These are phyloP conservation scores for Rosa rugosa DNA, from an alignment of 306 rosid species.

Conservation along the genomic window DNA sequence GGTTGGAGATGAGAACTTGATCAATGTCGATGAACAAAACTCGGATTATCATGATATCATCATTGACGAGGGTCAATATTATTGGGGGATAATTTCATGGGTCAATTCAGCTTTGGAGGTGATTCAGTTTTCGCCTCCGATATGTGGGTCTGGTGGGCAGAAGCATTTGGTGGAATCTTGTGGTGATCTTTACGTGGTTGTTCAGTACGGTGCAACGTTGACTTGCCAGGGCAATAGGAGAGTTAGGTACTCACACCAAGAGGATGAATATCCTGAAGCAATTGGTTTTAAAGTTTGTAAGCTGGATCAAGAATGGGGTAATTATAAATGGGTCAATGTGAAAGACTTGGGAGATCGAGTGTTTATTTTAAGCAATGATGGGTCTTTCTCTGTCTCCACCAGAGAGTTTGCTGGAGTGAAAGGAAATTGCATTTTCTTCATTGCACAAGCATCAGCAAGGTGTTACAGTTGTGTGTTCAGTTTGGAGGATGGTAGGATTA, in stretches of 20 bases:
- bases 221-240: too few species aligned
- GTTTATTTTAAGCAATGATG: slow-evolving; percentile 24
- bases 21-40: slow-evolving; percentile 35
- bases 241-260: background rate
- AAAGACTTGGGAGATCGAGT: slow-evolving; percentile 29
- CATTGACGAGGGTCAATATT: slow-evolving; percentile 43
- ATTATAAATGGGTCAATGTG: slow-evolving; percentile 19
- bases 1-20: slow-evolving; percentile 46
- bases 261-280: slow-evolving; percentile 4
- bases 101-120: slow-evolving; percentile 40
- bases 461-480: background rate
- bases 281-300: slow-evolving; percentile 39
- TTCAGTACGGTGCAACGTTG: slow-evolving; percentile 29
- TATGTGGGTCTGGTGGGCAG: slow-evolving; percentile 49
- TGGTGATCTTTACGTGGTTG: slow-evolving; percentile 54
- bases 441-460: too few species aligned
- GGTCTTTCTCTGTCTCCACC: slow-evolving; percentile 17
- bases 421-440: slow-evolving; percentile 30
- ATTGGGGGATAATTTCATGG: slow-evolving; percentile 67
- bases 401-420: slow-evolving; percentile 11
- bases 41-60: slow-evolving; percentile 23
- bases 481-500: background rate
- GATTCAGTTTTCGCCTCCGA: slow-evolving; percentile 58
- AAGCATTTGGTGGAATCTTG: slow-evolving; percentile 62
- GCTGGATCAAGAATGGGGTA: slow-evolving; percentile 33